Evolutionary conservation across 208 protist genomes (phyloP).

Genomic region (Angomonas desouzai): DNA sequence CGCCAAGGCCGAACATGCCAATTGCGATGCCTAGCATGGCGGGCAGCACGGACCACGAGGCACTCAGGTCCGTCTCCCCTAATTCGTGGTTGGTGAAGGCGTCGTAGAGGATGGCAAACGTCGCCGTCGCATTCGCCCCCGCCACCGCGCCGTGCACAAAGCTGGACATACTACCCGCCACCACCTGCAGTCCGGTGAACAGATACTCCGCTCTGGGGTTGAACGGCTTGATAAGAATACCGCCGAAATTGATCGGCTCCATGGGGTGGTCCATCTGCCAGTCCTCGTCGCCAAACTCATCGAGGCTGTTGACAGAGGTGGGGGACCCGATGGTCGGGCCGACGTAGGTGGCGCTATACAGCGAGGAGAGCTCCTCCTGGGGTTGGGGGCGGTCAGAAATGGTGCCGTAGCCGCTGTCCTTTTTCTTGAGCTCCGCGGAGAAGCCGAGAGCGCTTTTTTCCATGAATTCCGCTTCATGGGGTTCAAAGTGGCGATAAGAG

Average conservation of each 20-base stretch:
- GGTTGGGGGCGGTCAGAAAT: background rate
- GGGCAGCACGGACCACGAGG: slow-evolving; percentile 63
- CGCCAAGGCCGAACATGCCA: slow-evolving; percentile 73
- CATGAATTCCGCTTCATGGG: background rate
- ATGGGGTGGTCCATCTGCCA: slow-evolving; percentile 76
- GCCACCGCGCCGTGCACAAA: slow-evolving; percentile 84
- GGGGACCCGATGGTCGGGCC: slow-evolving; percentile 13
- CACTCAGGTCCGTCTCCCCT: slow-evolving; percentile 36
- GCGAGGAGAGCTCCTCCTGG: background rate
- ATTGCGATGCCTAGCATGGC: slow-evolving; percentile 84
- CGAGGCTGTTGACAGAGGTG: slow-evolving; percentile 28
- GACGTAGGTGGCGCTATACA: slow-evolving; percentile 13
- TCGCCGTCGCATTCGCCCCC: slow-evolving; percentile 76
- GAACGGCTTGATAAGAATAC: slow-evolving; percentile 73
- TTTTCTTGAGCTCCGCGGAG: background rate
- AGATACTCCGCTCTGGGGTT: slow-evolving; percentile 83
- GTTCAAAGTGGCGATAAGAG: background rate
- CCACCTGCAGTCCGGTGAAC: slow-evolving; percentile 80
- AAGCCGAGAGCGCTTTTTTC: slow-evolving; percentile 5
- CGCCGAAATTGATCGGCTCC: slow-evolving; percentile 67
- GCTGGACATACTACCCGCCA: slow-evolving; percentile 81
- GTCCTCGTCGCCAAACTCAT: slow-evolving; percentile 70
- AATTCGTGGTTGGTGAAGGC: slow-evolving; percentile 68
- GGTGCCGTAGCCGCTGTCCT: background rate
- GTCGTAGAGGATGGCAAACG: slow-evolving; percentile 80